Conservation (phyloP, 73 alveolate genomes). For the Effrenium voratum region DNA sequence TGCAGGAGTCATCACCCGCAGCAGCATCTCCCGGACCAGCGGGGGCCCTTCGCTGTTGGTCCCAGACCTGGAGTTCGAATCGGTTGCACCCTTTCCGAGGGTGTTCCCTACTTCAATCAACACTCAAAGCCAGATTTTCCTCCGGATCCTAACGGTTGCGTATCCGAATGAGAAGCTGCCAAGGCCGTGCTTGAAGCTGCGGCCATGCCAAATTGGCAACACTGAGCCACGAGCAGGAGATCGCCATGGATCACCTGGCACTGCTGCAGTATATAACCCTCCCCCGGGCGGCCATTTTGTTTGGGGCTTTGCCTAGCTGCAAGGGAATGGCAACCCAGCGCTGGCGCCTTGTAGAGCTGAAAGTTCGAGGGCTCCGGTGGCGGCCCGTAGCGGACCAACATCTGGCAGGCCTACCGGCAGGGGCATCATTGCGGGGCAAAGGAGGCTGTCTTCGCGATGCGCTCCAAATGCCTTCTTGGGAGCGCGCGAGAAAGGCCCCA, state of each 20-base stretch:
- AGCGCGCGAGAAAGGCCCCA: background rate
- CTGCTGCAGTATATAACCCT: background rate
- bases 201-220: background rate
- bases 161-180: background rate
- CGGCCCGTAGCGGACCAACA: conserved; percentile 87
- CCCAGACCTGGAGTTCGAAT: conserved; percentile 46
- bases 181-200: background rate
- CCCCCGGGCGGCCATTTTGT: background rate
- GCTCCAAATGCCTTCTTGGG: background rate
- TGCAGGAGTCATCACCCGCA: conserved; percentile 81
- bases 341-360: conserved; percentile 80
- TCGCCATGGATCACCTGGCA: background rate
- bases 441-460: background rate
- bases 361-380: conserved; percentile 70
- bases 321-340: background rate
- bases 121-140: no score
- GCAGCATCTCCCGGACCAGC: conserved; percentile 88
- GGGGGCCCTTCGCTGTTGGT: background rate
- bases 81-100: no score
- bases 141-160: no score
- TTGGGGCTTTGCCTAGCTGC: background rate
- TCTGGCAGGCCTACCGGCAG: conserved; percentile 49
- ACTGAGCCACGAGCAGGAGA: background rate
- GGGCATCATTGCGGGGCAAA: background rate
- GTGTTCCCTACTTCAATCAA: no score